These are phyloP conservation scores for Brassica napus DNA, from an alignment of 345 rosid genomes.

Conservation along the genomic window Da-Ae NC_063436.1:10579501-10580000, in stretches of 20 bases:
- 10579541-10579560: not conserved
- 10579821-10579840: too few relatives aligned
- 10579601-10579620: not conserved
- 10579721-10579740: not conserved
- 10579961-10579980: too few relatives aligned
- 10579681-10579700: not conserved
- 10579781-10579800: too few relatives aligned
- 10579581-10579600: not conserved
- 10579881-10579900: too few relatives aligned
- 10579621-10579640: not conserved
- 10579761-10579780: too few relatives aligned
- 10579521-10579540: conserved; percentile 37
- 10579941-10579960: too few relatives aligned
- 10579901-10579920: too few relatives aligned
- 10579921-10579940: too few relatives aligned
- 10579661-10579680: conserved; percentile 15
- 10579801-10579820: too few relatives aligned
- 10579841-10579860: too few relatives aligned
- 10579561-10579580: not conserved
- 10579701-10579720: not conserved
- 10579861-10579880: too few relatives aligned
- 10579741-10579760: too few relatives aligned
- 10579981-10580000: not conserved
- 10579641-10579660: not conserved
- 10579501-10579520: conserved; percentile 16